Base-by-base conservation (phyloP, 2,329 filamentous ascomycete species). In the Emergomyces pasteurianus region DNA sequence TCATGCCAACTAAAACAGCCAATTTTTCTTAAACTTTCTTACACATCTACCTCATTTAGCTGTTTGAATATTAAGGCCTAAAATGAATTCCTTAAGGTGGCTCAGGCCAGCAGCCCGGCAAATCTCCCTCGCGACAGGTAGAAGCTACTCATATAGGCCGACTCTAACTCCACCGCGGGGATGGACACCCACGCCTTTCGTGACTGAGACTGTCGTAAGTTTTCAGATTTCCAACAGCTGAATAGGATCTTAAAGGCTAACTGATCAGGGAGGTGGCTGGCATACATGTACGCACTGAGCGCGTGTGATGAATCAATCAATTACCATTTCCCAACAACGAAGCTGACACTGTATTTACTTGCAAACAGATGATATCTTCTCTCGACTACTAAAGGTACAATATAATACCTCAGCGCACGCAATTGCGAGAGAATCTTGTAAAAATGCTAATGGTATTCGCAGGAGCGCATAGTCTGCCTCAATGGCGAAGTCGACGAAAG, bases 391-490 rank as follows among this genome's bases (percentile, higher is more conserved):
- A 21, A 88, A 90, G 78, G 86, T 88, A 77, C 59, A 74, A 21
- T 55, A 64, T 69, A 52, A 71, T 60, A 36, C 7, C 3, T 38
- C 21, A 21, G 31, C 9, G 36, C 16, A 16, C 42, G 2, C 4
- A 52, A 52, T 52, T 31, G 9, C 23, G 9, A 26, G 18, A 38
- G 56, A 3, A 40, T 16, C 12, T 21, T 40, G 21, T 36, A 31
- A 26, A 40, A 26, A n/a, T 7, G 1, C 34, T 28, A 31, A 58
- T 42, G 58, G 23, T 4, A 58, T 7, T 58, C 62, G 36, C 40
- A 90, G 85, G 92, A 97, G 80, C 89, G 92, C 65, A 97, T 97
- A 70, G 83, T 99, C 70, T 96, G 89, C 72, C 83, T 97, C 42
- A 96, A 96, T 70, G 92, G 92, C 70, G 82, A 89, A 70, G 91